Percentiles rank a stretch among this genome's conserved stretches.
Evolutionary conservation across 2,329 filamentous ascomycete genomes (phyloP).

Genomic region (Pochonia chlamydosporia): DNA sequence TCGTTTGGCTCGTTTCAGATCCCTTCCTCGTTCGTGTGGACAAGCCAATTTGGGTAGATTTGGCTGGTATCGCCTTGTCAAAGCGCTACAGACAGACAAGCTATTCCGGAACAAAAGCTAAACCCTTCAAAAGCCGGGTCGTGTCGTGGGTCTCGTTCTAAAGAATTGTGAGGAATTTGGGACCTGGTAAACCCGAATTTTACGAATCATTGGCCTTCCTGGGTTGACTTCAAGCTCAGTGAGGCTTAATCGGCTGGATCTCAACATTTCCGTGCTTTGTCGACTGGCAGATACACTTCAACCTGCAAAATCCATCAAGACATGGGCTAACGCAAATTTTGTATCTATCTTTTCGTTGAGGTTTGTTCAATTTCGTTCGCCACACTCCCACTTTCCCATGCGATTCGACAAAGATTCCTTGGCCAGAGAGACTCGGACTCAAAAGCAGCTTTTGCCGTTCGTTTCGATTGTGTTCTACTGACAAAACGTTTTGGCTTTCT

Average conservation of each 20-base stretch:
- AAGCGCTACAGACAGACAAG: not conserved
- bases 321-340: slow-evolving; percentile 1
- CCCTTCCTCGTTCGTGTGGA: not conserved
- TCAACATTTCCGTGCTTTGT: not conserved
- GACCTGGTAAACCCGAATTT: not conserved
- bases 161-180: not conserved
- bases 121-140: not conserved
- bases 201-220: not conserved
- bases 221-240: not conserved
- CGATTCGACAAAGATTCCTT: too few relatives aligned
- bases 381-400: too few relatives aligned
- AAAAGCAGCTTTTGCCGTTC: not conserved
- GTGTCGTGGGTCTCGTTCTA: not conserved
- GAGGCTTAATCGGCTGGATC: not conserved
- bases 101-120: not conserved
- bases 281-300: not conserved
- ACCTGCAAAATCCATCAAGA: not conserved
- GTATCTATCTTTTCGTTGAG: too few relatives aligned
- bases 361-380: not conserved
- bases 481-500: not conserved
- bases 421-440: too few relatives aligned
- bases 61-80: not conserved
- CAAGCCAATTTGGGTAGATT: not conserved
- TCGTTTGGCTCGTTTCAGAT: not conserved
- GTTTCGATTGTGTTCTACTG: not conserved